Conservation (phyloP, 257 asterid species). For the Penstemon eatonii region DNA sequence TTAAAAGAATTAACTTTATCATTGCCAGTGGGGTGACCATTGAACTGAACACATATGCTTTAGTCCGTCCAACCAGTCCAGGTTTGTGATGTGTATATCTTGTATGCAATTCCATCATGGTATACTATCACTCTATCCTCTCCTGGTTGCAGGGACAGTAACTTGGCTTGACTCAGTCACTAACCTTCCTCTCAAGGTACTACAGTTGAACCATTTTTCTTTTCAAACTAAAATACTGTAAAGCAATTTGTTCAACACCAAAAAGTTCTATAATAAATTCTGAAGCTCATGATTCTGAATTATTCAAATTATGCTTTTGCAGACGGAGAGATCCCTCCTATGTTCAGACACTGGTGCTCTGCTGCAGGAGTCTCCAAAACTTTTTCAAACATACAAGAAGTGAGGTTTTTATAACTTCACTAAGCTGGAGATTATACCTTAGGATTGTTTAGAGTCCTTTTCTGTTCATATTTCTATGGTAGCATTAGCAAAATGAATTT, state of each 20-base stretch:
- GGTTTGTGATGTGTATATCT: constrained; percentile 45
- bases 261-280: constrained; percentile 10
- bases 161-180: constrained; percentile 94
- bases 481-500: constrained; percentile 10
- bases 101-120: constrained; percentile 16
- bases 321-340: constrained; percentile 80
- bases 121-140: constrained; percentile 29
- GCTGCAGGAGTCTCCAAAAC: constrained; percentile 68
- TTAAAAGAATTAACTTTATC: constrained; percentile 71
- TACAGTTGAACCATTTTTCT: constrained; percentile 8
- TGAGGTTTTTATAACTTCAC: constrained; percentile 29
- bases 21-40: constrained; percentile 70
- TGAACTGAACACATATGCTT: constrained; percentile 78
- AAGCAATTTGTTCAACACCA: constrained; percentile 18
- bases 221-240: constrained; percentile 23
- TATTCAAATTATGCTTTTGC: constrained; percentile 32
- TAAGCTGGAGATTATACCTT: constrained; percentile 16
- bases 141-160: constrained; percentile 59
- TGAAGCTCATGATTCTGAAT: constrained; percentile 25
- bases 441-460: constrained; percentile 7
- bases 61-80: constrained; percentile 91
- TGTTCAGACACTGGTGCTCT: constrained; percentile 95
- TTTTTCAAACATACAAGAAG: constrained; percentile 79
- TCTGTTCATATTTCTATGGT: constrained; percentile 11
- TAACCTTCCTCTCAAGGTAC: constrained; percentile 85